A percentile compares a stretch with the other conserved stretches of the same genome.
phyloP scores from a whole-genome alignment of 345 rosid genomes.

The Eutrema heterophyllum region DNA sequence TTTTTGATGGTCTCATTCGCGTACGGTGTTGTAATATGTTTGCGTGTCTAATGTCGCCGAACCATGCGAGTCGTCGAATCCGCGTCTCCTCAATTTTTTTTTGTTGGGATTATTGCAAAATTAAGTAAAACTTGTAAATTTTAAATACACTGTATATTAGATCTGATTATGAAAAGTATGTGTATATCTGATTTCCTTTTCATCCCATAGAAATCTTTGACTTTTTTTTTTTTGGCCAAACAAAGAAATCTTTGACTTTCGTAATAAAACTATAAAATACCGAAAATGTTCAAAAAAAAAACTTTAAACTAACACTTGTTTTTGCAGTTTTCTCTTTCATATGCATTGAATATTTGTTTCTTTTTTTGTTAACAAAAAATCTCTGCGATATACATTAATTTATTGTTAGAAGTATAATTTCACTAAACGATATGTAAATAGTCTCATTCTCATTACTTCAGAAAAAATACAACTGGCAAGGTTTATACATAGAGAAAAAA shows the following conservation, averaged over 20 bases:
- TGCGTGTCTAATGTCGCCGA: slow-evolving; percentile 12
- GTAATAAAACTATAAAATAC: background rate
- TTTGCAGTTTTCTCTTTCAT: background rate
- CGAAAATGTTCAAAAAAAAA: too few relatives aligned
- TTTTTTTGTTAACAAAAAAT: too few relatives aligned
- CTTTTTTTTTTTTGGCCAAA: background rate
- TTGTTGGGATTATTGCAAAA: background rate
- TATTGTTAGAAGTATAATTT: background rate
- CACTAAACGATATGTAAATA: background rate
- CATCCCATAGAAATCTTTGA: background rate
- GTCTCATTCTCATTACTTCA: background rate
- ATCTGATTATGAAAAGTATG: background rate
- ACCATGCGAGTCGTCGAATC: slow-evolving; percentile 21
- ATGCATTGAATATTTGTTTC: background rate
- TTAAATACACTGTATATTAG: background rate
- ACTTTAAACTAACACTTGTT: background rate
- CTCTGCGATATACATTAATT: background rate
- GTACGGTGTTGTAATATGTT: slow-evolving; percentile 11
- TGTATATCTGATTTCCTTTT: background rate
- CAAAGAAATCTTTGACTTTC: background rate
- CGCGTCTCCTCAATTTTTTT: background rate
- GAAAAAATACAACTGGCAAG: background rate
- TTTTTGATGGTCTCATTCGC: slow-evolving; percentile 10
- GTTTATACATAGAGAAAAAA: background rate
- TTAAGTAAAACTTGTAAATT: slow-evolving; percentile 17